These are phyloP conservation scores for Crepidotus variabilis DNA, from an alignment of 768 basidiomycete species.

Conservation along the genomic window DNA sequence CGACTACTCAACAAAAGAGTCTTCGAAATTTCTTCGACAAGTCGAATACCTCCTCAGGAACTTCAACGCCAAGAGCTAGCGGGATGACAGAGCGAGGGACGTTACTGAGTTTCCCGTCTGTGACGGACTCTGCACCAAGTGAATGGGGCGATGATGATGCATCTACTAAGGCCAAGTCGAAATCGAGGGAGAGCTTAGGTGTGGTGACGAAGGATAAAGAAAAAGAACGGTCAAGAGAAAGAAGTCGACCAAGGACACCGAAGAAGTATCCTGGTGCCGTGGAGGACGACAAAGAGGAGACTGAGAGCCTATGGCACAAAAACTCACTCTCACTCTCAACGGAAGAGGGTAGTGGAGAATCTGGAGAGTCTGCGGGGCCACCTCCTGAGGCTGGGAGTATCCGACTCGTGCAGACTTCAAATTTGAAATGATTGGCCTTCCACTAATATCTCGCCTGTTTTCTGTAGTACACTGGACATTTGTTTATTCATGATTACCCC, in stretches of 20 bases:
- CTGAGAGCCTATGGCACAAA: constrained; percentile 46
- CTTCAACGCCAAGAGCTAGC: not conserved
- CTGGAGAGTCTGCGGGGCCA: not conserved
- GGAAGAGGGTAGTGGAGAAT: constrained; percentile 5
- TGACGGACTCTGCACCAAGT: constrained; percentile 46
- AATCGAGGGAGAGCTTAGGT: constrained; percentile 9
- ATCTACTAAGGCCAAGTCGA: constrained; percentile 11
- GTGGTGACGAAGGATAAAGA: constrained; percentile 22
- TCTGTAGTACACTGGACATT: too few species aligned
- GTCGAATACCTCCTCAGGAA: constrained; percentile 16
- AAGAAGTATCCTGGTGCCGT: constrained; percentile 45
- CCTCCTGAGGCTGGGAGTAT: constrained; percentile 15
- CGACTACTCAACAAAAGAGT: constrained; percentile 24
- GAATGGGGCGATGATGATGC: constrained; percentile 35
- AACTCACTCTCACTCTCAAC: not conserved
- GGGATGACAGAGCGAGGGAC: constrained; percentile 24
- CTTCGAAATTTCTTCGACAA: constrained; percentile 34
- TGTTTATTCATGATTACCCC: too few species aligned
- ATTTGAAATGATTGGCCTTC: not conserved
- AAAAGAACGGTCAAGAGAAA: constrained; percentile 38
- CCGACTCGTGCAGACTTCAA: constrained; percentile 14
- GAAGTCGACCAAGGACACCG: constrained; percentile 31
- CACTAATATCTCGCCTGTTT: too few species aligned
- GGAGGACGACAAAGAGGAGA: constrained; percentile 61
- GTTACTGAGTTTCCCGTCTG: constrained; percentile 46